A percentile compares a stretch with the other conserved stretches of the same genome.
Evolutionary conservation across 192 early-diverging fungal species (phyloP).

Genomic region (Backusella psychrophila): DNA sequence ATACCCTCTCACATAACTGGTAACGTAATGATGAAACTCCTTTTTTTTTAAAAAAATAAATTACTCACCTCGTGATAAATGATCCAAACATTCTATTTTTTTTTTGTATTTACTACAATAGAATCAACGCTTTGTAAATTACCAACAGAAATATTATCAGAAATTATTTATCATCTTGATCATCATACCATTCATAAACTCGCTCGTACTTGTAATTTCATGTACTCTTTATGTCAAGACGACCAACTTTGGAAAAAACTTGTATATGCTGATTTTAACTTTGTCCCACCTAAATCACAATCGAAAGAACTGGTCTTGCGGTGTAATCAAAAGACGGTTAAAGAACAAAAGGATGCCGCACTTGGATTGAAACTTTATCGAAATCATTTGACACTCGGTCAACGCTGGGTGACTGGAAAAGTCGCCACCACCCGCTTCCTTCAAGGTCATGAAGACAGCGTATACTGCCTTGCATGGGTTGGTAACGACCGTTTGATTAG

Average conservation of each 20-base stretch:
- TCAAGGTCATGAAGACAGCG: slow-evolving; percentile 77
- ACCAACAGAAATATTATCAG: slow-evolving; percentile 15
- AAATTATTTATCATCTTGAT: slow-evolving; percentile 14
- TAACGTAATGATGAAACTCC: background rate
- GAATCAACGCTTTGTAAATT: background rate
- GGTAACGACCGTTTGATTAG: slow-evolving; percentile 63
- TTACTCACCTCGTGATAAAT: background rate
- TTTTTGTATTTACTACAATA: background rate
- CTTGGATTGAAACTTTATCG: slow-evolving; percentile 54
- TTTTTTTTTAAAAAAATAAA: background rate
- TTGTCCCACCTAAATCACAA: slow-evolving; percentile 7
- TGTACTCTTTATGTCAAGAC: slow-evolving; percentile 10
- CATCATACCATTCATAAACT: slow-evolving; percentile 8
- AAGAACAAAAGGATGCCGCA: background rate
- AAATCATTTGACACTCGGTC: slow-evolving; percentile 58
- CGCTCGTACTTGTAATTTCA: background rate
- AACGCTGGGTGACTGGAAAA: slow-evolving; percentile 51
- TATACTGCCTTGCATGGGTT: slow-evolving; percentile 91
- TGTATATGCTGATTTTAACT: slow-evolving; percentile 13
- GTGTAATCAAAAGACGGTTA: background rate
- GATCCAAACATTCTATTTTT: background rate
- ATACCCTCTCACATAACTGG: background rate
- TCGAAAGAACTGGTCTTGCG: background rate
- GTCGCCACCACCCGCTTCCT: slow-evolving; percentile 51
- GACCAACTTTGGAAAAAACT: slow-evolving; percentile 14